Conservation (phyloP, 805 yeast genomes). For the Ogataea chonburiensis region DNA sequence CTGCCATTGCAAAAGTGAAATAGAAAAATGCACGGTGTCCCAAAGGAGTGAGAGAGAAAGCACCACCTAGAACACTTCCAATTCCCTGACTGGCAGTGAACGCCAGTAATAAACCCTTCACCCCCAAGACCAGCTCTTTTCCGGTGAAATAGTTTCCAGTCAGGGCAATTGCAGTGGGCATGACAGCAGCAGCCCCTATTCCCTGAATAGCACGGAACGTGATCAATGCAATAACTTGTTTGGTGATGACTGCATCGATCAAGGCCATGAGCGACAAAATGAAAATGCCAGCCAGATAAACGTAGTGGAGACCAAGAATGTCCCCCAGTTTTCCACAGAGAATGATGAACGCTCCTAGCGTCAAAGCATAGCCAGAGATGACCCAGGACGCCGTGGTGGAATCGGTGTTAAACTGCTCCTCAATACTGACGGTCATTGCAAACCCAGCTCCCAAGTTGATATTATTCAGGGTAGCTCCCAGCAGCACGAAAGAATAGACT, state of each 20-base stretch:
- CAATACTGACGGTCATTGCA: conserved; percentile 26
- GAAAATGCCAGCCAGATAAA: conserved; percentile 5
- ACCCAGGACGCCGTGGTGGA: conserved; percentile 42
- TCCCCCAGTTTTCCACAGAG: conserved; percentile 40
- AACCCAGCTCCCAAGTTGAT: conserved; percentile 29
- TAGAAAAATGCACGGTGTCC: conserved; percentile 43
- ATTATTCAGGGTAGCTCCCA: conserved; percentile 26
- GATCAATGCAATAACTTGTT: conserved; percentile 36
- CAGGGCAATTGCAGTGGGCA: conserved; percentile 34
- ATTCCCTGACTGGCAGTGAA: conserved; percentile 34
- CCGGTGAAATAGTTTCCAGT: conserved; percentile 27
- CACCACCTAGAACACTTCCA: conserved; percentile 46
- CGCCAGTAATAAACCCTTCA: conserved; percentile 20
- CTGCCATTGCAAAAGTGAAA: conserved; percentile 35
- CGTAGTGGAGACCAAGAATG: conserved; percentile 7
- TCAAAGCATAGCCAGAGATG: conserved; percentile 42
- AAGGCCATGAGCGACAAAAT: conserved; percentile 28
- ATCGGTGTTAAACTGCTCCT: conserved; percentile 38
- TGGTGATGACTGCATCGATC: conserved; percentile 37
- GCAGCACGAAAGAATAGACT: conserved; percentile 15
- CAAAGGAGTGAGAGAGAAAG: conserved; percentile 36
- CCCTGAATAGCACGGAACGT: conserved; percentile 48
- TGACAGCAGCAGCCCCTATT: conserved; percentile 39
- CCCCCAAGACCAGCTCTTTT: conserved; percentile 14
- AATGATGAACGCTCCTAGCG: conserved; percentile 44